phyloP scores from a whole-genome alignment of 495 filamentous ascomycete genomes.

The Saxophila tyrrhenica region DNA sequence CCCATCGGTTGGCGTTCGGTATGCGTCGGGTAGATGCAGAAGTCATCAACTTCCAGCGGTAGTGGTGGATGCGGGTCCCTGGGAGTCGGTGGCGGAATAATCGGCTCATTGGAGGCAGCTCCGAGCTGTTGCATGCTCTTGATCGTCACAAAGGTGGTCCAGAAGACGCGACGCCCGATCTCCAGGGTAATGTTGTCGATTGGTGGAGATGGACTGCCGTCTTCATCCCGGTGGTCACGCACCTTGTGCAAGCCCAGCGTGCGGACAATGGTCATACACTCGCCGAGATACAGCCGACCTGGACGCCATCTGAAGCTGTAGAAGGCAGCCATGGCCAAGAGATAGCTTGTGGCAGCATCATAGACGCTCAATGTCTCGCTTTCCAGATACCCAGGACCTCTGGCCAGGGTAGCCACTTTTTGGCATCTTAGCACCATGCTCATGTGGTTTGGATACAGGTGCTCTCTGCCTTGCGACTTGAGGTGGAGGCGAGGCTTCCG shows the following conservation, averaged over 20 bases:
- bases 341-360: constrained; percentile 78
- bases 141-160: constrained; percentile 57
- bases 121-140: constrained; percentile 62
- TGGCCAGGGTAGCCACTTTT: constrained; percentile 56
- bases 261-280: constrained; percentile 61
- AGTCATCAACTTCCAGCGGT: constrained; percentile 68
- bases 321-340: constrained; percentile 57
- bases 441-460: constrained; percentile 55
- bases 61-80: constrained; percentile 69
- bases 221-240: constrained; percentile 31
- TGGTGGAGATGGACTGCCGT: constrained; percentile 25
- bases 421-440: constrained; percentile 64
- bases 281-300: constrained; percentile 58
- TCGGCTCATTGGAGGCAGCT: constrained; percentile 47
- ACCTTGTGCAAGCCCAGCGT: constrained; percentile 51
- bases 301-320: constrained; percentile 58
- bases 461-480: constrained; percentile 46
- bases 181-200: constrained; percentile 65
- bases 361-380: constrained; percentile 54
- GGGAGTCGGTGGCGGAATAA: constrained; percentile 59
- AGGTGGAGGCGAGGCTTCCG: constrained; percentile 61
- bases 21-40: constrained; percentile 53
- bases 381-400: constrained; percentile 57
- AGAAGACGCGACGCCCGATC: constrained; percentile 68
- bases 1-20: constrained; percentile 52